These are phyloP conservation scores for Metrosideros polymorpha DNA, from an alignment of 441 rosid species.

Conservation along the genomic window DNA sequence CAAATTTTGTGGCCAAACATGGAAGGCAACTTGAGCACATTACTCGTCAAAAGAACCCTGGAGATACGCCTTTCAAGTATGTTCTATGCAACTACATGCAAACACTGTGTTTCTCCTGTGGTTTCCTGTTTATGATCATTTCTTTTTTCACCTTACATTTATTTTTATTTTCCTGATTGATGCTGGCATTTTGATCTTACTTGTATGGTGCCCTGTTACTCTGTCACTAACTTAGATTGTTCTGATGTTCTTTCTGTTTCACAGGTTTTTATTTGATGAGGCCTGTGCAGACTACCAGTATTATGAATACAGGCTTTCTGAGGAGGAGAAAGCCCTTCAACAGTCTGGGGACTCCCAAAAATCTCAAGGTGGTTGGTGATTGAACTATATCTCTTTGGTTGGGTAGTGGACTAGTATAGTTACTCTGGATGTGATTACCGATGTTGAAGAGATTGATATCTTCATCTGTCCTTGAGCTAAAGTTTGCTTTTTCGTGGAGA, in stretches of 20 bases:
- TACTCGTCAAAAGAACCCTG: constrained; percentile 93
- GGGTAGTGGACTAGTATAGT: background rate
- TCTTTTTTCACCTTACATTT: background rate
- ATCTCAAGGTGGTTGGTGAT: background rate
- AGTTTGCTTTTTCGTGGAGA: background rate
- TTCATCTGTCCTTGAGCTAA: background rate
- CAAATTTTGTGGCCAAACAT: constrained; percentile 95
- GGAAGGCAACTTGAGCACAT: constrained; percentile 90
- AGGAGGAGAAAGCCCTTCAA: background rate
- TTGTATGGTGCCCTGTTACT: background rate
- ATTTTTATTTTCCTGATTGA: background rate
- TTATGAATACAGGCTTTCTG: background rate
- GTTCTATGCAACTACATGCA: constrained; percentile 6
- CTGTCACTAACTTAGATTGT: background rate
- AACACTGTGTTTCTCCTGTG: background rate
- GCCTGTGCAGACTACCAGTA: background rate
- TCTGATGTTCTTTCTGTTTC: background rate
- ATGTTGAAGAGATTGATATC: background rate
- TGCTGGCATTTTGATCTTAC: background rate
- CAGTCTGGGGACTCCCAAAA: background rate
- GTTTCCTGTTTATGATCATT: background rate
- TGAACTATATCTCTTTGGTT: background rate
- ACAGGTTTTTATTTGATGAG: background rate
- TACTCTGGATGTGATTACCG: background rate
- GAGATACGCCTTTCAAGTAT: constrained; percentile 89